Evolutionary conservation across 2,329 filamentous ascomycete genomes (phyloP).

Genomic region (Calonectria hongkongensis): DNA sequence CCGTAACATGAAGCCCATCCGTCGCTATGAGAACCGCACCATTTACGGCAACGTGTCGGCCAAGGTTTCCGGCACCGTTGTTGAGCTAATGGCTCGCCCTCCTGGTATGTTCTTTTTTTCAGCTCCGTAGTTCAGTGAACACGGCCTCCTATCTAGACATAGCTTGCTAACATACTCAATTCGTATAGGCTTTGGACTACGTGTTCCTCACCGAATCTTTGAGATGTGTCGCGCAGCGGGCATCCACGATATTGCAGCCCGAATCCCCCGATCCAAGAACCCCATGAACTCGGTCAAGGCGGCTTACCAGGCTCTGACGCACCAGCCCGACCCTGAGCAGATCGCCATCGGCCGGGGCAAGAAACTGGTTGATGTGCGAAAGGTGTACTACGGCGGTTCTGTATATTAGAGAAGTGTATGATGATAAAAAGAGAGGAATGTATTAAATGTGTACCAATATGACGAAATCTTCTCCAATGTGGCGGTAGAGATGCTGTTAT

Average conservation of each 20-base stretch:
- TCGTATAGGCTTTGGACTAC: conserved; percentile 88
- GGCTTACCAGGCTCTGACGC: conserved; percentile 86
- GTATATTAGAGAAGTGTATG: conserved; percentile 70
- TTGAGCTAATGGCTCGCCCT: conserved; percentile 87
- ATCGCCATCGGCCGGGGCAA: conserved; percentile 92
- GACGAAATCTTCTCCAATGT: conserved; percentile 43
- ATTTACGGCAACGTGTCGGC: conserved; percentile 89
- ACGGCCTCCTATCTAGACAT: background rate
- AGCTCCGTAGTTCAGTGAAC: background rate
- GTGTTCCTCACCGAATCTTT: conserved; percentile 92
- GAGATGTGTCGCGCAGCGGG: conserved; percentile 93
- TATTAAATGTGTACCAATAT: conserved; percentile 51
- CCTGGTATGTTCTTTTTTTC: conserved; percentile 79
- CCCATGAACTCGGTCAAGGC: conserved; percentile 99
- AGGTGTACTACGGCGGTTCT: conserved; percentile 95
- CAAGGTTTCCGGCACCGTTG: conserved; percentile 91
- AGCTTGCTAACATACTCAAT: conserved; percentile 27
- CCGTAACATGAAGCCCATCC: conserved; percentile 93
- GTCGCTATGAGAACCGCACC: conserved; percentile 92
- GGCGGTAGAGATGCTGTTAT: conserved; percentile 35
- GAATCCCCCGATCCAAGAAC: conserved; percentile 90
- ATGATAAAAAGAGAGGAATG: conserved; percentile 39
- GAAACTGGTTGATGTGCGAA: conserved; percentile 96
- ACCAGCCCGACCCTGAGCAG: conserved; percentile 90
- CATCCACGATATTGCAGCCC: conserved; percentile 89